A percentile compares a stretch with the other conserved stretches of the same genome.
Evolutionary conservation across 192 early-diverging fungal species (phyloP).

Genomic region (Backusella psychrophila): DNA sequence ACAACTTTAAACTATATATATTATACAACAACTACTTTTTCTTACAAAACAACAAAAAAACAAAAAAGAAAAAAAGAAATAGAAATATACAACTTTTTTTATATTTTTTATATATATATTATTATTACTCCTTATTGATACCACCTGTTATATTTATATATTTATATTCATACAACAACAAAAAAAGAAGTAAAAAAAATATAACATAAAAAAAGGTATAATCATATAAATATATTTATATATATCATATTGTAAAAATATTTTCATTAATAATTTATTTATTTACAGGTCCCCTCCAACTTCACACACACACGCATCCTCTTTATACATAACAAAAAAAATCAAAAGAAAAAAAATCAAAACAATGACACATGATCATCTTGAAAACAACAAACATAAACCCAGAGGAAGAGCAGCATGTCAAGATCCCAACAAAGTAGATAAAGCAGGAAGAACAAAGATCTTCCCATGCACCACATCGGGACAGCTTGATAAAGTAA

Average conservation of each 20-base stretch:
- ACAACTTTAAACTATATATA: neutral
- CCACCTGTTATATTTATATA: neutral
- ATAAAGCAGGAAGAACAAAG: conserved; percentile 51
- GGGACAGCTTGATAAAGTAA: conserved; percentile 58
- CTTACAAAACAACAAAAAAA: neutral
- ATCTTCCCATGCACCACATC: conserved; percentile 51
- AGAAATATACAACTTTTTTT: neutral
- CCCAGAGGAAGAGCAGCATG: conserved; percentile 8
- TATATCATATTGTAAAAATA: neutral
- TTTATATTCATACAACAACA: neutral
- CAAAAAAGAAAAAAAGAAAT: neutral
- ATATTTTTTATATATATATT: neutral
- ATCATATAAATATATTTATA: neutral
- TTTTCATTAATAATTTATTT: neutral
- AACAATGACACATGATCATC: conserved; percentile 2
- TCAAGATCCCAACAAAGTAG: conserved; percentile 33
- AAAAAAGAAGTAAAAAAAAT: neutral
- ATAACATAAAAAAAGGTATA: neutral
- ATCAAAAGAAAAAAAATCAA: neutral
- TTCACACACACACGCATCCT: neutral
- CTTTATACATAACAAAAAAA: neutral
- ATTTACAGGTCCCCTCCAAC: neutral
- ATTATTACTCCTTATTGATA: neutral
- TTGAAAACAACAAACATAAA: conserved; percentile 2
- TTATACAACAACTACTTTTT: neutral